Conservation (phyloP, 805 yeast genomes). For the Spathaspora boniae region DNA sequence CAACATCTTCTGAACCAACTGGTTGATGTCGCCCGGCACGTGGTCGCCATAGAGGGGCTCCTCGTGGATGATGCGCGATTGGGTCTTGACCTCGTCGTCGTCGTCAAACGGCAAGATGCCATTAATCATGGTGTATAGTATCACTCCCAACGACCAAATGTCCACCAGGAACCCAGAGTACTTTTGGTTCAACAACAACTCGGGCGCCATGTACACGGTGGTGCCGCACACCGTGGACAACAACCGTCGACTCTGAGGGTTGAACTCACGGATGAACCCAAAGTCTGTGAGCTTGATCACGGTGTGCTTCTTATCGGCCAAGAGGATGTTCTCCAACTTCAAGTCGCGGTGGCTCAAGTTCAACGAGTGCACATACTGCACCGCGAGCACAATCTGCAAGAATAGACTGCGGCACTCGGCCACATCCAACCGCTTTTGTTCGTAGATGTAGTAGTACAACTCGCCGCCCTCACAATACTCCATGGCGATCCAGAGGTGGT, state of each 20-base stretch:
- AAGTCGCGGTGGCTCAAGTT: constrained; percentile 84
- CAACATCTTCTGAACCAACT: constrained; percentile 52
- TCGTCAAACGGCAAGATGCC: constrained; percentile 93
- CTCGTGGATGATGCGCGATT: constrained; percentile 54
- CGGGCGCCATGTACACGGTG: constrained; percentile 96
- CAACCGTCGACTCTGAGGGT: constrained; percentile 41
- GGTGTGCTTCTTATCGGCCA: constrained; percentile 49
- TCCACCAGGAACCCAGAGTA: constrained; percentile 82
- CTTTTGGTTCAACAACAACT: constrained; percentile 61
- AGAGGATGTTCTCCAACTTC: constrained; percentile 72
- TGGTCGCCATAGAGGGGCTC: constrained; percentile 58
- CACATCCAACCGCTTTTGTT: constrained; percentile 45
- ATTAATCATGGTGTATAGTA: constrained; percentile 75
- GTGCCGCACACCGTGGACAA: constrained; percentile 91
- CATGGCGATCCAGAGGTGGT: constrained; percentile 77
- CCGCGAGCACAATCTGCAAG: constrained; percentile 62
- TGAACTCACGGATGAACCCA: constrained; percentile 84
- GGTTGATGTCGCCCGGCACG: constrained; percentile 48
- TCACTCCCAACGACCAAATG: constrained; percentile 90
- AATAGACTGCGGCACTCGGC: constrained; percentile 53
- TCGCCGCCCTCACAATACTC: constrained; percentile 88
- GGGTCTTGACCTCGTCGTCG: constrained; percentile 66
- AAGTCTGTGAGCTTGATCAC: constrained; percentile 83
- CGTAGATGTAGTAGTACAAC: constrained; percentile 62
- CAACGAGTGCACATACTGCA: constrained; percentile 70